These are phyloP conservation scores for Karstenula rhodostoma DNA, from an alignment of 2,329 filamentous ascomycete species.

Conservation along the genomic window DNA sequence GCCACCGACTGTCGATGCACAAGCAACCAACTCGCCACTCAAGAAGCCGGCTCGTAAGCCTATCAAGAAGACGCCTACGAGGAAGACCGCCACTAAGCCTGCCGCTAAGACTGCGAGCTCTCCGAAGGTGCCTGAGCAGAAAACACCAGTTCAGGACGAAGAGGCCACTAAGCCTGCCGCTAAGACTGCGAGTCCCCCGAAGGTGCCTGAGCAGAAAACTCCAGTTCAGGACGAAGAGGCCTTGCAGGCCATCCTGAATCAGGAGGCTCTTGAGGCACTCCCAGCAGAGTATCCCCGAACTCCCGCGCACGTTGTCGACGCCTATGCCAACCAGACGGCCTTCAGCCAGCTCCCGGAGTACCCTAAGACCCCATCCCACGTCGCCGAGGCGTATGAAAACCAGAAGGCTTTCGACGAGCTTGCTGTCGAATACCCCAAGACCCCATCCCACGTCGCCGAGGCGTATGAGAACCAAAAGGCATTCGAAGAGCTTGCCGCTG, in stretches of 20 bases:
- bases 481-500: neutral
- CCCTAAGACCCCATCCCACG: conserved; percentile 20
- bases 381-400: conserved; percentile 19
- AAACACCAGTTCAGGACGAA: neutral
- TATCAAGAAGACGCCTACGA: conserved; percentile 15
- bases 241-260: conserved; percentile 22
- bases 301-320: conserved; percentile 26
- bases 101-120: neutral
- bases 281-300: conserved; percentile 25
- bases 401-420: conserved; percentile 25
- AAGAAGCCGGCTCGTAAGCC: conserved; percentile 38
- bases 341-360: conserved; percentile 21
- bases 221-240: neutral
- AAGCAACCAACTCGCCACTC: conserved; percentile 32
- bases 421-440: conserved; percentile 11
- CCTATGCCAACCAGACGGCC: conserved; percentile 21
- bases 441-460: conserved; percentile 14
- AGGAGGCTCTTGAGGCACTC: conserved; percentile 19
- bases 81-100: conserved; percentile 17
- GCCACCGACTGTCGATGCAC: neutral
- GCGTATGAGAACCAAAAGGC: neutral
- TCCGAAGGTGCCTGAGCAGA: neutral
- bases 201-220: too few species aligned
- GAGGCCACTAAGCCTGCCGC: conserved; percentile 11
- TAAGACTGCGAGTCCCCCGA: neutral